Evolutionary conservation across 768 basidiomycete genomes (phyloP).

Genomic region (Imleria badia): DNA sequence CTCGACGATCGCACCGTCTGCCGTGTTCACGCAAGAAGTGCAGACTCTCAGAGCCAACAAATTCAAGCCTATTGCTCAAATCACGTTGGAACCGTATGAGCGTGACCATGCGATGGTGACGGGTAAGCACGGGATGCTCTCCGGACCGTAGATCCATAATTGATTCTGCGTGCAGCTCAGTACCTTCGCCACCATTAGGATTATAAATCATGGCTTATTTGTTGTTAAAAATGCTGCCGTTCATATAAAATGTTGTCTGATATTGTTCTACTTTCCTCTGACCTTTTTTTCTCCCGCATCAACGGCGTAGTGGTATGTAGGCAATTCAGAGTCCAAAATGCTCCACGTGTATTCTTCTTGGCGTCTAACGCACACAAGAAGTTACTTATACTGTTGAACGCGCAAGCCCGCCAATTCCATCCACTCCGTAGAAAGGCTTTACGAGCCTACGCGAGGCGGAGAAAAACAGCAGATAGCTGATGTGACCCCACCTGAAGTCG

Average conservation of each 20-base stretch:
- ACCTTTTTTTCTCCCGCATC: background rate
- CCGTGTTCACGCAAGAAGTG: constrained; percentile 87
- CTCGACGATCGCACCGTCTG: constrained; percentile 88
- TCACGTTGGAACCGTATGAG: constrained; percentile 92
- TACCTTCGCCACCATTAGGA: constrained; percentile 45
- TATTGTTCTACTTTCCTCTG: constrained; percentile 3
- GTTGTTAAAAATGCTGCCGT: constrained; percentile 16
- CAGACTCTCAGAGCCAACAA: constrained; percentile 71
- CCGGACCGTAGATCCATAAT: background rate
- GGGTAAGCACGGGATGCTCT: background rate
- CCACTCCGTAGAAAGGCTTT: background rate
- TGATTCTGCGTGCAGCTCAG: constrained; percentile 33
- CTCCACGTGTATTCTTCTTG: constrained; percentile 7
- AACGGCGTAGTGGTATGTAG: background rate
- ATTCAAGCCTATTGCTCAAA: constrained; percentile 94
- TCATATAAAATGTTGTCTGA: constrained; percentile 18
- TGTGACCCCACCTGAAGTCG: constrained; percentile 65
- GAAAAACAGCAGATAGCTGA: constrained; percentile 35
- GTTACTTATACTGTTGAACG: background rate
- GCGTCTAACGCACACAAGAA: no score
- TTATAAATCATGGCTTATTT: background rate
- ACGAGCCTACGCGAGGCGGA: constrained; percentile 11
- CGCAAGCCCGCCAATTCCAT: background rate
- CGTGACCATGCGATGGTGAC: constrained; percentile 86
- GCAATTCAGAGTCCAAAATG: background rate